phyloP scores from a whole-genome alignment of 345 rosid species.

The Pistacia atlantica region DNA sequence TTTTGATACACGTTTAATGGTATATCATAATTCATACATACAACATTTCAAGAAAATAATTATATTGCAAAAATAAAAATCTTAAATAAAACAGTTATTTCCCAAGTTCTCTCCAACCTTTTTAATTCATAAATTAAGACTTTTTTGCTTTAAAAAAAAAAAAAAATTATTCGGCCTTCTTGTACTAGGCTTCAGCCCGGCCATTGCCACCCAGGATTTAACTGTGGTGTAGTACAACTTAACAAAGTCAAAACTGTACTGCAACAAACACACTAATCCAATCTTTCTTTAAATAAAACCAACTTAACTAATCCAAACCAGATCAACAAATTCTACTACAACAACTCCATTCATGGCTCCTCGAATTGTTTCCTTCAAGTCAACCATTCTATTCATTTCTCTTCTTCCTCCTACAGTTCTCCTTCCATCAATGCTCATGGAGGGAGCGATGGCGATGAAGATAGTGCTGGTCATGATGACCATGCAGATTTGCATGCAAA shows the following conservation, averaged over 20 bases:
- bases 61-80: no score
- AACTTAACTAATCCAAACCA: not conserved
- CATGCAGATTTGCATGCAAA: constrained; percentile 31
- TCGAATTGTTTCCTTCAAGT: constrained; percentile 30
- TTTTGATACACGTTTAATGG: no score
- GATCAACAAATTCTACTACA: not conserved
- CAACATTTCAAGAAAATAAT: no score
- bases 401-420: constrained; percentile 44
- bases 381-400: constrained; percentile 42
- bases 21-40: no score
- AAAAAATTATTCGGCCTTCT: not conserved
- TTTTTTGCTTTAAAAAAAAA: no score
- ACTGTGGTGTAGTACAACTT: constrained; percentile 11
- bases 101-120: no score
- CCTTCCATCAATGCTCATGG: constrained; percentile 46
- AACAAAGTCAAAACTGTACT: constrained; percentile 31
- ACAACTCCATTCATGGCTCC: constrained; percentile 29
- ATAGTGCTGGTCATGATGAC: not conserved
- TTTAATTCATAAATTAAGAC: no score
- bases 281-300: not conserved
- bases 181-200: not conserved
- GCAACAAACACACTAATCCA: not conserved
- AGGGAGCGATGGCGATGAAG: constrained; percentile 27
- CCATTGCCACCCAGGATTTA: not conserved
- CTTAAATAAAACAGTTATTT: no score